Evolutionary conservation across 2,329 filamentous ascomycete genomes (phyloP).

Genomic region (Colletotrichum orchidophilum): DNA sequence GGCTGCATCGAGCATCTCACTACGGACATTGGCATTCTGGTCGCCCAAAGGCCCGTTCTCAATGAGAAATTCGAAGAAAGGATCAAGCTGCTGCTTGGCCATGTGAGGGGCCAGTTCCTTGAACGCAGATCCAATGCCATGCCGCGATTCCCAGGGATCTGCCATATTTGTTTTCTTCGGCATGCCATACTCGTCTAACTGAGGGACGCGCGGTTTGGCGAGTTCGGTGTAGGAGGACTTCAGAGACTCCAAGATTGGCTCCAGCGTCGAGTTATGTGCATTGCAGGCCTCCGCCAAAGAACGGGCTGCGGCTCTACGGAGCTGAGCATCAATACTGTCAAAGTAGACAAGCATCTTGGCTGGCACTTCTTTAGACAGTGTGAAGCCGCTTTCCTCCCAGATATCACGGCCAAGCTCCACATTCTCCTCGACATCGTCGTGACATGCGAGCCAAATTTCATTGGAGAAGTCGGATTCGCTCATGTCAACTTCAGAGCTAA

Average conservation of each 20-base stretch:
- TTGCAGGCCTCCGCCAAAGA: constrained; percentile 80
- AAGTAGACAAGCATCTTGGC: constrained; percentile 80
- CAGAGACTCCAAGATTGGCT: constrained; percentile 70
- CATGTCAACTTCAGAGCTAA: constrained; percentile 91
- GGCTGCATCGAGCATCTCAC: constrained; percentile 92
- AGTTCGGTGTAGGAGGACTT: constrained; percentile 79
- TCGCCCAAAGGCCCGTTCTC: constrained; percentile 89
- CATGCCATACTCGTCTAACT: constrained; percentile 95
- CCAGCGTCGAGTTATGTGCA: constrained; percentile 67
- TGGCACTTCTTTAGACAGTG: constrained; percentile 72
- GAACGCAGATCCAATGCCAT: constrained; percentile 89
- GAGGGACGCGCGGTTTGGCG: constrained; percentile 82
- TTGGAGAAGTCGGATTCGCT: constrained; percentile 86
- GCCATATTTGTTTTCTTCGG: constrained; percentile 86
- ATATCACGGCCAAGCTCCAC: constrained; percentile 84
- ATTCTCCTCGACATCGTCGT: constrained; percentile 92
- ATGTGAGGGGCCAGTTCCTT: constrained; percentile 81
- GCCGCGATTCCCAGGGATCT: constrained; percentile 91
- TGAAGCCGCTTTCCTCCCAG: constrained; percentile 92
- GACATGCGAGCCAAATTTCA: constrained; percentile 92
- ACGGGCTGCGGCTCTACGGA: constrained; percentile 84
- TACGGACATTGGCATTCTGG: constrained; percentile 77
- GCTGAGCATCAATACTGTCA: constrained; percentile 80
- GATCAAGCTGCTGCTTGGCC: constrained; percentile 73
- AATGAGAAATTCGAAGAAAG: constrained; percentile 87